Evolutionary conservation across 1,284 basidiomycete species (phyloP).

Genomic region (Malassezia globosa): DNA sequence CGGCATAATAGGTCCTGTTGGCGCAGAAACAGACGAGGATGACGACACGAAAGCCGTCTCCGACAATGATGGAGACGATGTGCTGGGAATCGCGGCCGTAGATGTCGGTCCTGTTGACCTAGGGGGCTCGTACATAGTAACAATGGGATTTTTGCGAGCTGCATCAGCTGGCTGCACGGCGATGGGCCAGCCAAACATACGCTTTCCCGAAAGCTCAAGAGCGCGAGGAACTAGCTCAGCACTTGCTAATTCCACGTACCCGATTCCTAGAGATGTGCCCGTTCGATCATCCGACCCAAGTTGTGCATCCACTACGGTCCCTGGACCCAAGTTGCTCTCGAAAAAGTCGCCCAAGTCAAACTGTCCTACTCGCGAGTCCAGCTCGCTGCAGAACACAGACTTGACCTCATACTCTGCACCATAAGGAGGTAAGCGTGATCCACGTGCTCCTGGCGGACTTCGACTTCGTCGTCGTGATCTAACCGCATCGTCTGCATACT

Average conservation of each 20-base stretch:
- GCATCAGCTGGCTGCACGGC: conserved; percentile 91
- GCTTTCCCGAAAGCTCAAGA: conserved; percentile 73
- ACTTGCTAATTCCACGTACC: conserved; percentile 87
- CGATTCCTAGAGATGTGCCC: conserved; percentile 86
- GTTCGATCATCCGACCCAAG: conserved; percentile 89
- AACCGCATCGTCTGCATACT: neutral
- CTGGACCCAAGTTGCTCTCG: conserved; percentile 81
- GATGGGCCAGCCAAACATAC: conserved; percentile 95
- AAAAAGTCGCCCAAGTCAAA: conserved; percentile 96
- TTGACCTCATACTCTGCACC: conserved; percentile 60
- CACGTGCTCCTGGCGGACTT: conserved; percentile 4
- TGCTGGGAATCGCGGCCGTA: conserved; percentile 17
- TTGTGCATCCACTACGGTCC: conserved; percentile 80
- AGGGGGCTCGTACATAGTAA: conserved; percentile 52
- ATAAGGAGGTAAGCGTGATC: neutral
- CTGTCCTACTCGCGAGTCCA: conserved; percentile 85
- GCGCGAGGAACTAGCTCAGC: conserved; percentile 85
- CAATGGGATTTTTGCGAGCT: conserved; percentile 51
- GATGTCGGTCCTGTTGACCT: conserved; percentile 15
- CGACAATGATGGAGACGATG: too few relatives aligned
- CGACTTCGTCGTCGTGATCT: conserved; percentile 3
- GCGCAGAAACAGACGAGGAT: conserved; percentile 14
- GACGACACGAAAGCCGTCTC: conserved; percentile 14
- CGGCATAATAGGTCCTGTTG: conserved; percentile 19
- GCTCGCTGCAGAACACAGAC: conserved; percentile 94